These are phyloP conservation scores for Populus hybrid DNA, from an alignment of 441 rosid genomes.

Conservation along the genomic window DNA sequence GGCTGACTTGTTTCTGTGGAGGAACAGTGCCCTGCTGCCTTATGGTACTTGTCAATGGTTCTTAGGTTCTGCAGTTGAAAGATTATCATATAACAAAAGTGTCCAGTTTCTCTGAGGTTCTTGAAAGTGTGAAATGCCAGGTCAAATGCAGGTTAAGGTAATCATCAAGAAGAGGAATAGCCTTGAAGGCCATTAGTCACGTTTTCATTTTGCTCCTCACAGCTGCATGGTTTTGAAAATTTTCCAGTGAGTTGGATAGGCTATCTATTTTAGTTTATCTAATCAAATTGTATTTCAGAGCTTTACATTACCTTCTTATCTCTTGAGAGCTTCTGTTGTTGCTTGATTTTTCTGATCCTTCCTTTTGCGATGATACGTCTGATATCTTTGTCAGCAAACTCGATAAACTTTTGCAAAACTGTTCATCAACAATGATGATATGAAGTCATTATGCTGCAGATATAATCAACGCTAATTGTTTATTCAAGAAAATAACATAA, in stretches of 20 bases:
- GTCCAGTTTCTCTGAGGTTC: neutral
- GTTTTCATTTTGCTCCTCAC: neutral
- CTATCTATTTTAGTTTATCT: neutral
- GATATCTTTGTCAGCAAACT: slow-evolving; percentile 60
- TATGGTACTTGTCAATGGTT: neutral
- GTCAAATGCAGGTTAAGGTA: neutral
- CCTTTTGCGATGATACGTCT: slow-evolving; percentile 22
- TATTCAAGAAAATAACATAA: neutral
- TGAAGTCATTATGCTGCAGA: slow-evolving; percentile 5
- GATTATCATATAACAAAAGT: neutral
- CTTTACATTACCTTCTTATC: slow-evolving; percentile 33
- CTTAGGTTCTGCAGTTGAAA: neutral
- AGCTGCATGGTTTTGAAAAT: neutral
- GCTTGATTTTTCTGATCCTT: slow-evolving; percentile 14
- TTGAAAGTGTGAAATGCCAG: neutral
- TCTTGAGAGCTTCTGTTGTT: slow-evolving; percentile 21
- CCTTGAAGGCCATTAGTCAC: neutral
- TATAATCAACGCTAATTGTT: neutral
- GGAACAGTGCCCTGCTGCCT: neutral
- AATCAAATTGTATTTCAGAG: neutral
- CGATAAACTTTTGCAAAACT: slow-evolving; percentile 87
- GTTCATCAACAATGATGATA: slow-evolving; percentile 21
- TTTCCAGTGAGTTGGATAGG: neutral
- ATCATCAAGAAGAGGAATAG: neutral
- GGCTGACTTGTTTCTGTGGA: neutral